Conservation (phyloP, 441 rosid species). For the Gossypium laxum region DNA sequence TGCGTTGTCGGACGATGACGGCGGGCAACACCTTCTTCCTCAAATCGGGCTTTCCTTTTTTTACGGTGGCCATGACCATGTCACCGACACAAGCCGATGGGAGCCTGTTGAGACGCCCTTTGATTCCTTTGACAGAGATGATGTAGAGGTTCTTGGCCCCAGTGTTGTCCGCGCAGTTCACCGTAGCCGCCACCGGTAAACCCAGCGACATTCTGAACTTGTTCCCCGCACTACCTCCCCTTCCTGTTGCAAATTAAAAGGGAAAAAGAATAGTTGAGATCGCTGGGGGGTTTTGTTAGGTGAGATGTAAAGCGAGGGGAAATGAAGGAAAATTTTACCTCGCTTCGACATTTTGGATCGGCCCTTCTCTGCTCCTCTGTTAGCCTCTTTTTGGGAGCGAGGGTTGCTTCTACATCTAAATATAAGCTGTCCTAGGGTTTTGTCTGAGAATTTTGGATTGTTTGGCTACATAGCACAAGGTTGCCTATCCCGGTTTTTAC, state of each 20-base stretch:
- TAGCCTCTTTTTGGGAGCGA: not conserved
- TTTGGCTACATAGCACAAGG: conserved; percentile 5
- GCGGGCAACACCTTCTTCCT: conserved; percentile 13
- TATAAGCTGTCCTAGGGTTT: conserved; percentile 12
- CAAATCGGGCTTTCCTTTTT: conserved; percentile 13
- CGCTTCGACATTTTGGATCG: conserved; percentile 65
- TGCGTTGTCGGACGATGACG: conserved; percentile 12
- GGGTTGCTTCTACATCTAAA: not conserved
- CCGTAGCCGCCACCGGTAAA: conserved; percentile 55
- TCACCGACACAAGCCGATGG: conserved; percentile 13
- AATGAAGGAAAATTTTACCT: conserved; percentile 24
- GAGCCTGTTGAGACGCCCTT: conserved; percentile 14
- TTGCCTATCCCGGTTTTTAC: not conserved
- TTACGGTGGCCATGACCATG: conserved; percentile 15
- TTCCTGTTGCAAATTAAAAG: conserved; percentile 27
- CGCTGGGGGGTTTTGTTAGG: not conserved
- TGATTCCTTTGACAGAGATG: conserved; percentile 12
- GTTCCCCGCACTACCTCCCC: conserved; percentile 53
- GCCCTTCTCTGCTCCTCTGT: conserved; percentile 1
- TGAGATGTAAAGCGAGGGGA: not conserved
- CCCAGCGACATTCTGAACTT: conserved; percentile 70
- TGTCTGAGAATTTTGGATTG: not conserved
- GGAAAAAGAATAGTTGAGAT: not conserved
- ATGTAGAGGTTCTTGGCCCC: conserved; percentile 56
- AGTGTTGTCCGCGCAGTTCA: conserved; percentile 56